Evolutionary conservation across 2,329 filamentous ascomycete genomes (phyloP).

Genomic region (Penicillium verrucosum): DNA sequence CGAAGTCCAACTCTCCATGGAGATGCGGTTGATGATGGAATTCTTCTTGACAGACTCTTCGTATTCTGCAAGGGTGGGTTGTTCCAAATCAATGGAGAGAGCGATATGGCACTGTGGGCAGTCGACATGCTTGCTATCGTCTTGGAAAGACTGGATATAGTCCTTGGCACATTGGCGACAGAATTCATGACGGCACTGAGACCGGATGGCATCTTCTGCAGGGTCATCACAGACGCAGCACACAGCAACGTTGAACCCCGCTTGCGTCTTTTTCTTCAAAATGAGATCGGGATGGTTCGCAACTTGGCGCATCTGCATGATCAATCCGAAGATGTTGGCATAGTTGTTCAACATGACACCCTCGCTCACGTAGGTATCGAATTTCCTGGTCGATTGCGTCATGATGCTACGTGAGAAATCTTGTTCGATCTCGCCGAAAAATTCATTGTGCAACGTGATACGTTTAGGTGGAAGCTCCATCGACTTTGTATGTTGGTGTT

Average conservation of each 20-base stretch:
- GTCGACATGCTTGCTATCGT: constrained; percentile 50
- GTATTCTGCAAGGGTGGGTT: constrained; percentile 92
- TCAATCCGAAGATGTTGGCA: constrained; percentile 96
- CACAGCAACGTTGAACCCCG: constrained; percentile 83
- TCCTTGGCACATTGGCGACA: constrained; percentile 76
- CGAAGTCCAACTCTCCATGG: constrained; percentile 98
- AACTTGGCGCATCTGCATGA: constrained; percentile 99
- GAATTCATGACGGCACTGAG: constrained; percentile 89
- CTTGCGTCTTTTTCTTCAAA: constrained; percentile 78
- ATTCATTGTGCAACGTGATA: constrained; percentile 86
- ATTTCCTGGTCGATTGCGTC: constrained; percentile 81
- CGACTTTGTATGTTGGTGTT: constrained; percentile 86
- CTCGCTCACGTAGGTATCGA: constrained; percentile 91
- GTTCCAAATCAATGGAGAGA: constrained; percentile 86
- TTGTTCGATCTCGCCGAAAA: constrained; percentile 93
- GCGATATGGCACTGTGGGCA: constrained; percentile 91
- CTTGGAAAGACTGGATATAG: constrained; percentile 74
- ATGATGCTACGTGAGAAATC: constrained; percentile 96
- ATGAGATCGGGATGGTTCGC: constrained; percentile 95
- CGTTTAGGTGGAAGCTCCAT: constrained; percentile 98
- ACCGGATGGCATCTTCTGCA: constrained; percentile 89
- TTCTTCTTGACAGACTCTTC: constrained; percentile 84
- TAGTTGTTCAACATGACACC: constrained; percentile 96
- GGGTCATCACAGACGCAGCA: constrained; percentile 96
- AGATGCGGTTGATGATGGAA: constrained; percentile 97